Conservation (phyloP, 106 monocot species). For the Vanilla planifolia region DNA sequence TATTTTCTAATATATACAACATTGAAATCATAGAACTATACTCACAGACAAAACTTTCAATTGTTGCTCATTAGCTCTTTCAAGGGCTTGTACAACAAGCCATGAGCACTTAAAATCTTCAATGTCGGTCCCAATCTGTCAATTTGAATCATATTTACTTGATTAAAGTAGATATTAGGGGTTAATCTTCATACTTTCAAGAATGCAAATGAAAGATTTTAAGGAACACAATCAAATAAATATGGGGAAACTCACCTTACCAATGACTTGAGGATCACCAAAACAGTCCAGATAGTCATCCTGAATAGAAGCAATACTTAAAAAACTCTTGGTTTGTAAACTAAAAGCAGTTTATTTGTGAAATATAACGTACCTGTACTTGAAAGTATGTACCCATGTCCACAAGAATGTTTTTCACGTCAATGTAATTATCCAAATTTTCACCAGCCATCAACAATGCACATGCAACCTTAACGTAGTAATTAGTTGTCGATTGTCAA, state of each 20-base stretch:
- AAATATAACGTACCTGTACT: slow-evolving; percentile 62
- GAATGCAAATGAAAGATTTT: background rate
- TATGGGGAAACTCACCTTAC: slow-evolving; percentile 48
- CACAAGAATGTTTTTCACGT: slow-evolving; percentile 79
- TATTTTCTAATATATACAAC: background rate
- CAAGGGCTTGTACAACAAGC: slow-evolving; percentile 89
- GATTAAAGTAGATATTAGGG: background rate
- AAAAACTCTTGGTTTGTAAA: background rate
- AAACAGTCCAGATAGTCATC: slow-evolving; percentile 95
- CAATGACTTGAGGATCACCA: slow-evolving; percentile 95
- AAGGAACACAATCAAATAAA: background rate
- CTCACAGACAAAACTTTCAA: slow-evolving; percentile 52
- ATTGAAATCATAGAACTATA: background rate
- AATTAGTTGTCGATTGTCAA: too few relatives aligned
- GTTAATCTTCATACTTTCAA: background rate
- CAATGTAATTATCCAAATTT: slow-evolving; percentile 58
- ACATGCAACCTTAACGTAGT: slow-evolving; percentile 95
- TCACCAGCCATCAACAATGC: slow-evolving; percentile 87
- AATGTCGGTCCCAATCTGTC: slow-evolving; percentile 93
- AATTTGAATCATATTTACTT: background rate
- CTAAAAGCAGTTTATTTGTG: background rate
- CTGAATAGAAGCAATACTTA: slow-evolving; percentile 25
- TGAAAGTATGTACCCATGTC: slow-evolving; percentile 98
- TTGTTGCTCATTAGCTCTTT: slow-evolving; percentile 56
- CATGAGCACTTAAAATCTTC: slow-evolving; percentile 98